phyloP scores from a whole-genome alignment of 768 basidiomycete species.

The Macrolepiota dolichaula region DNA sequence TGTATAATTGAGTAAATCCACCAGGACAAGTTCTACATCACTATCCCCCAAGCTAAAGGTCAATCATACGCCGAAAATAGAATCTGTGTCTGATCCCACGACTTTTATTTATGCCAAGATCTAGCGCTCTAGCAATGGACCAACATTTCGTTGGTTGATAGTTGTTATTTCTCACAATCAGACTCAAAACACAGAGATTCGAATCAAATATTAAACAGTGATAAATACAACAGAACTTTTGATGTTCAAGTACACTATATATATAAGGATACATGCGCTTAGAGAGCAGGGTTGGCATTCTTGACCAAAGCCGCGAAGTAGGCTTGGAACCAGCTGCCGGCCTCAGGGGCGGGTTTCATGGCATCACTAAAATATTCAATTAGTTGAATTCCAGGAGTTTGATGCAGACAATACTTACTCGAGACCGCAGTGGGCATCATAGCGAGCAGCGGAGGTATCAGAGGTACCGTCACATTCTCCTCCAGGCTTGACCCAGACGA shows the following conservation, averaged over 20 bases:
- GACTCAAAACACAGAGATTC: not conserved
- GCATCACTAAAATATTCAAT: slow-evolving; percentile 39
- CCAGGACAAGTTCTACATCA: no score
- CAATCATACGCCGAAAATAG: no score
- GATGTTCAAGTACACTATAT: not conserved
- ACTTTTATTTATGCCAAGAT: not conserved
- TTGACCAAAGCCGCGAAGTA: slow-evolving; percentile 57
- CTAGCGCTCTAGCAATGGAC: no score
- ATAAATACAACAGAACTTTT: slow-evolving; percentile 4
- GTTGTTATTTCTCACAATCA: not conserved
- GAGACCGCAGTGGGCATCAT: slow-evolving; percentile 46
- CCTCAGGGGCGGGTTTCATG: slow-evolving; percentile 53
- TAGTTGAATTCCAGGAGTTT: not conserved
- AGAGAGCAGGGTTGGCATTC: slow-evolving; percentile 51
- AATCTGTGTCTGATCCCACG: no score
- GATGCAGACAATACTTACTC: slow-evolving; percentile 31
- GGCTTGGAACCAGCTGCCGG: slow-evolving; percentile 68
- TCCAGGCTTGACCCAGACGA: slow-evolving; percentile 69
- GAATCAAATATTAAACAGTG: not conserved
- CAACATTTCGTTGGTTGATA: no score
- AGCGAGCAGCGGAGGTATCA: slow-evolving; percentile 50
- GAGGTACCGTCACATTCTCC: slow-evolving; percentile 65
- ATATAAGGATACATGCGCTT: slow-evolving; percentile 15
- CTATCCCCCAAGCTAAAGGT: no score
- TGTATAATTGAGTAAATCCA: no score